Percentiles rank a stretch among this genome's conserved stretches.
Conservation (phyloP, 495 filamentous ascomycete genomes). For the Daldinia caldariorum region DNA sequence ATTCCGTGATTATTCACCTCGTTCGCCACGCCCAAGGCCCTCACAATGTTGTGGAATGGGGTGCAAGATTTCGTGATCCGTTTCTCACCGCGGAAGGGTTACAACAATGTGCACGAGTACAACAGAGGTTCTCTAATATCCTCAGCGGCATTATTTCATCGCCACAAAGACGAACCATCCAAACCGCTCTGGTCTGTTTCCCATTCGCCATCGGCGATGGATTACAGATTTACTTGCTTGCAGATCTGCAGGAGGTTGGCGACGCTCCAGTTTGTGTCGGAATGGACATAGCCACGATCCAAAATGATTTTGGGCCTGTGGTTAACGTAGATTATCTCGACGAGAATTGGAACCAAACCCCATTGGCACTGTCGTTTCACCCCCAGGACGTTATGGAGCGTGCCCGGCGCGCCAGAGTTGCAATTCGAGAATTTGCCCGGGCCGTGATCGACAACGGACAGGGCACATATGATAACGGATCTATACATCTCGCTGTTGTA, state of each 20-base stretch:
- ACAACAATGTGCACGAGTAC: conserved; percentile 72
- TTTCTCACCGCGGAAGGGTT: conserved; percentile 77
- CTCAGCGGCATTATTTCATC: conserved; percentile 73
- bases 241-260: conserved; percentile 81
- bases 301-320: conserved; percentile 66
- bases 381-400: background rate
- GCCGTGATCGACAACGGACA: background rate
- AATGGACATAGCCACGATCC: conserved; percentile 58
- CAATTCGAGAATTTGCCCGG: background rate
- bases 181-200: conserved; percentile 79
- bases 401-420: background rate
- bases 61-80: conserved; percentile 71
- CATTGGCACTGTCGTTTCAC: background rate
- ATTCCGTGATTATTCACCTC: conserved; percentile 56
- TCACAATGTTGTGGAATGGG: conserved; percentile 68
- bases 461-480: too few species aligned
- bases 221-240: conserved; percentile 53
- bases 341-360: background rate
- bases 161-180: conserved; percentile 80
- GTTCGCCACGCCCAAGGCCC: conserved; percentile 66
- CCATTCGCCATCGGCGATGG: conserved; percentile 48
- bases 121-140: conserved; percentile 65
- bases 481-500: background rate
- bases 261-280: conserved; percentile 74
- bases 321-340: conserved; percentile 48